phyloP scores from a whole-genome alignment of 768 basidiomycete genomes.

The Tricholoma saponaceum region DNA sequence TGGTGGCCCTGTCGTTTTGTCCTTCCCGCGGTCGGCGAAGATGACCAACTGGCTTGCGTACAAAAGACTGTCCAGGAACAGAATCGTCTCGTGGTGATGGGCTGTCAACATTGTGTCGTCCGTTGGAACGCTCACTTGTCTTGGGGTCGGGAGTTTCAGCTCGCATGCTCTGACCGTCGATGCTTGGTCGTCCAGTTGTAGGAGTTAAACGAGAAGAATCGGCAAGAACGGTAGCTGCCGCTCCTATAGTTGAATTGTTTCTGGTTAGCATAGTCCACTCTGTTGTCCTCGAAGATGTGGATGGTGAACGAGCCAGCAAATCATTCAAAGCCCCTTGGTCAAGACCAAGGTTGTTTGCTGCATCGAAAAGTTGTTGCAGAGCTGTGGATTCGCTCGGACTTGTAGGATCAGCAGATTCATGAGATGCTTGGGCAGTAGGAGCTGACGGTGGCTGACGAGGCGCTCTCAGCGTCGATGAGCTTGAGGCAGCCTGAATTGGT shows the following conservation, averaged over 20 bases:
- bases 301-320: conserved; percentile 66
- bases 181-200: conserved; percentile 7
- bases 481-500: conserved; percentile 25
- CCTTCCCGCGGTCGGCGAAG: conserved; percentile 38
- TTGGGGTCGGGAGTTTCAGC: conserved; percentile 16
- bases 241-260: conserved; percentile 35
- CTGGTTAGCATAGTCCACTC: conserved; percentile 41
- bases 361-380: conserved; percentile 70
- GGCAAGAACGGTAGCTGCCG: conserved; percentile 24
- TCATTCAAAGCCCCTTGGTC: conserved; percentile 70
- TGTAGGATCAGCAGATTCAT: conserved; percentile 8
- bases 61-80: conserved; percentile 31
- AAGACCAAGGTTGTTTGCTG: conserved; percentile 70
- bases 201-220: conserved; percentile 18
- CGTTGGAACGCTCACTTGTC: conserved; percentile 12
- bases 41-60: conserved; percentile 30
- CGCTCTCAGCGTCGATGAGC: conserved; percentile 15
- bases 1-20: conserved; percentile 28
- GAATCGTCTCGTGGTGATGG: conserved; percentile 23
- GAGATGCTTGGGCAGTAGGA: conserved; percentile 11
- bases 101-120: conserved; percentile 19
- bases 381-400: conserved; percentile 29
- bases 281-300: conserved; percentile 54
- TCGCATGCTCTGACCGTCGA: conserved; percentile 11
- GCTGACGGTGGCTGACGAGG: conserved; percentile 12